A percentile compares a stretch with the other conserved stretches of the same genome.
phyloP scores from a whole-genome alignment of 1,284 basidiomycete species.

The Xanthoconium separans region DNA sequence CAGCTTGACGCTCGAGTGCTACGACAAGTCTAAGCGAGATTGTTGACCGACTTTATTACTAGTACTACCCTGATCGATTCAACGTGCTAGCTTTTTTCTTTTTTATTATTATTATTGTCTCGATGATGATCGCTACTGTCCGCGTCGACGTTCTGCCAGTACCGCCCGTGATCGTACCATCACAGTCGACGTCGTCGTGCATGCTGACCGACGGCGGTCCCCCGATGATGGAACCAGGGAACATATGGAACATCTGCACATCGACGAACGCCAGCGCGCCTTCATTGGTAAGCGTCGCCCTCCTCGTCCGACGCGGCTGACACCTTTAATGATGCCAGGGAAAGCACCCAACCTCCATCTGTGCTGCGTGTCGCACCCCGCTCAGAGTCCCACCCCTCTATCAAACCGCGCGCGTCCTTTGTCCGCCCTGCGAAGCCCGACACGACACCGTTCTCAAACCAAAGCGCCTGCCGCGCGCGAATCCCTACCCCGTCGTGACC shows the following conservation, averaged over 20 bases:
- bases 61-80: too few species aligned
- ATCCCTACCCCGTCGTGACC: conserved; percentile 3
- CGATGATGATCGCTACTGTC: too few species aligned
- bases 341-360: background rate
- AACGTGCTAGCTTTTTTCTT: too few species aligned
- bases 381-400: conserved; percentile 2
- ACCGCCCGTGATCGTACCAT: too few species aligned
- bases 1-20: conserved; percentile 72
- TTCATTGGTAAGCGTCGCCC: too few species aligned
- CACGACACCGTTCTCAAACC: background rate
- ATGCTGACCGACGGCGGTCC: background rate
- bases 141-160: too few species aligned
- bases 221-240: too few species aligned
- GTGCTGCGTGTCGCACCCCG: conserved; percentile 5
- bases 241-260: background rate
- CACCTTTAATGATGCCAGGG: too few species aligned
- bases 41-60: too few species aligned
- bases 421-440: conserved; percentile 10
- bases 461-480: background rate
- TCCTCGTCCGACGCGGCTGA: too few species aligned
- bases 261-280: background rate
- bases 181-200: too few species aligned
- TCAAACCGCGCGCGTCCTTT: conserved; percentile 4
- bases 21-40: conserved; percentile 54
- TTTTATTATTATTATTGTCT: background rate